Evolutionary conservation across 345 rosid genomes (phyloP).

Genomic region (Euphorbia pulcherrima): DNA sequence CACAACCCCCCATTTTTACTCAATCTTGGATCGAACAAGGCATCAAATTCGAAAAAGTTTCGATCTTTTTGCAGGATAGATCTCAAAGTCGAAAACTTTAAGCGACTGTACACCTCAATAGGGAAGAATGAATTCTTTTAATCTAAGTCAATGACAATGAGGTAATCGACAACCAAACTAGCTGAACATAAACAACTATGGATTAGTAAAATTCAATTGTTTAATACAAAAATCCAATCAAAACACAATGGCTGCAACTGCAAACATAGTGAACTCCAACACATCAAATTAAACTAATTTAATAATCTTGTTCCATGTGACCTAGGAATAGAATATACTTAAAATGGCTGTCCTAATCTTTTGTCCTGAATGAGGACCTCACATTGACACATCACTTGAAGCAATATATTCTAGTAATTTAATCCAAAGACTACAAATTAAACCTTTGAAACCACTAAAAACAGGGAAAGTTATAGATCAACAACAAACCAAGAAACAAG

Average conservation of each 20-base stretch:
- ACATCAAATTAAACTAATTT: conserved; percentile 34
- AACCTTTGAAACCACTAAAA: conserved; percentile 19
- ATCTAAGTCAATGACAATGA: conserved; percentile 55
- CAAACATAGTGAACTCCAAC: conserved; percentile 34
- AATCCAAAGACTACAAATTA: conserved; percentile 16
- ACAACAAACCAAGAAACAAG: conserved; percentile 30
- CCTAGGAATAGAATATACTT: conserved; percentile 48
- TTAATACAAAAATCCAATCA: conserved; percentile 30
- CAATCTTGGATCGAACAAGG: conserved; percentile 34
- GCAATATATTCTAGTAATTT: conserved; percentile 15
- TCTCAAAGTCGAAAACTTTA: conserved; percentile 32
- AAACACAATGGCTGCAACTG: conserved; percentile 33
- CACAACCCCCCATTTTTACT: conserved; percentile 89
- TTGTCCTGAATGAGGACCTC: conserved; percentile 35
- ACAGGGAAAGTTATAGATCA: conserved; percentile 25
- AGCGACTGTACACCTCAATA: conserved; percentile 30
- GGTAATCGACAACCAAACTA: conserved; percentile 33
- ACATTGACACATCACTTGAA: conserved; percentile 28
- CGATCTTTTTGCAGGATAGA: conserved; percentile 35
- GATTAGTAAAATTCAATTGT: conserved; percentile 40
- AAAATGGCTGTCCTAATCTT: conserved; percentile 46
- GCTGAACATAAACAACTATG: conserved; percentile 44
- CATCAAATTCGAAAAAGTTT: conserved; percentile 26
- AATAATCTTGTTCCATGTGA: conserved; percentile 66
- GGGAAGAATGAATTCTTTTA: too few relatives aligned